These are phyloP conservation scores for Kodamaea nitidulidarum DNA, from an alignment of 805 yeast species.

Conservation along the genomic window DNA sequence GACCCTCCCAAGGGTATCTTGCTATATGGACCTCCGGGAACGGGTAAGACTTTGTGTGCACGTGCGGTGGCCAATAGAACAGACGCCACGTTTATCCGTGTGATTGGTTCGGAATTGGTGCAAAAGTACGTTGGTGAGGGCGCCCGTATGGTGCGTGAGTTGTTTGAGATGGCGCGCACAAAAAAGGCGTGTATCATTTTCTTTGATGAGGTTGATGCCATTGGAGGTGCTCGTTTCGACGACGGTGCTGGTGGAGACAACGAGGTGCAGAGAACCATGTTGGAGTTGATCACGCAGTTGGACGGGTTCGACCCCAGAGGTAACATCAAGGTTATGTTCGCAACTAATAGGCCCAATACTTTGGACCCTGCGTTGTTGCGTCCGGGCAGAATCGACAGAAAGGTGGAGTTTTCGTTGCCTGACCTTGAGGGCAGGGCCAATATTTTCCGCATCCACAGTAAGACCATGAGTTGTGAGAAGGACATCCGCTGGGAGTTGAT, in stretches of 20 bases:
- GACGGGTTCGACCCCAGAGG: constrained; percentile 99
- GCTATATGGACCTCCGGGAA: constrained; percentile 97
- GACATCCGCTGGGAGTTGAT: constrained; percentile 98
- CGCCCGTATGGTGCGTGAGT: constrained; percentile 98
- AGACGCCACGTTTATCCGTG: constrained; percentile 97
- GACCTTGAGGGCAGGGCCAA: constrained; percentile 98
- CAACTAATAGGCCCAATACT: constrained; percentile 97
- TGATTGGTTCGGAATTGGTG: constrained; percentile 96
- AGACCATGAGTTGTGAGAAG: constrained; percentile 96
- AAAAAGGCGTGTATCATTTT: constrained; percentile 97
- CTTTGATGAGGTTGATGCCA: constrained; percentile 97
- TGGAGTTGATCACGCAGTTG: constrained; percentile 93
- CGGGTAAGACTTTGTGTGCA: constrained; percentile 97
- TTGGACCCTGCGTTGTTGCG: constrained; percentile 95
- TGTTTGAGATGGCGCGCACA: constrained; percentile 98
- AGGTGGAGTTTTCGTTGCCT: constrained; percentile 94
- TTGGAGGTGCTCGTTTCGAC: constrained; percentile 99
- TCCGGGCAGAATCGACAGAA: constrained; percentile 98
- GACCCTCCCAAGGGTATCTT: constrained; percentile 99
- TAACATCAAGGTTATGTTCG: constrained; percentile 98
- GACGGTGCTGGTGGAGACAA: constrained; percentile 99
- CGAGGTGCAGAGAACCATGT: constrained; percentile 98
- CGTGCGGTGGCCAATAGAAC: constrained; percentile 99
- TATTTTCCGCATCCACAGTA: constrained; percentile 94
- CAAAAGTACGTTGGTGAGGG: constrained; percentile 99